phyloP scores from a whole-genome alignment of 352 stramenopile species.

The Globisporangium cederbergense region DNA sequence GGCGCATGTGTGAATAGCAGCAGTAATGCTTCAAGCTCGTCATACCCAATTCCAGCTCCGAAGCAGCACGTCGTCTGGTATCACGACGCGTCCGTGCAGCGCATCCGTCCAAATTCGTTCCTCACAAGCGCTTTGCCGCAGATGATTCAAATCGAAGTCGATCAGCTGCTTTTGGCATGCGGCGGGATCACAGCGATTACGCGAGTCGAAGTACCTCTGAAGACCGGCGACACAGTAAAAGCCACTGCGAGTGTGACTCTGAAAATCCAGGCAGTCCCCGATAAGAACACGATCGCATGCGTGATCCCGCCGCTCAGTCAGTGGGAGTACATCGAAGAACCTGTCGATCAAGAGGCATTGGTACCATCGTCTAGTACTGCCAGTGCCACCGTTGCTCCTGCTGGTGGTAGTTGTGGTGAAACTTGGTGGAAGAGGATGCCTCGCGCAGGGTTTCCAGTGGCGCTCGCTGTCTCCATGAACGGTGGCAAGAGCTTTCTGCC shows the following conservation, averaged over 20 bases:
- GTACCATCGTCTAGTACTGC: neutral
- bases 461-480: conserved; percentile 54
- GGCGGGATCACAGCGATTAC: conserved; percentile 14
- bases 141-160: conserved; percentile 35
- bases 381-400: neutral
- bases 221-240: conserved; percentile 7
- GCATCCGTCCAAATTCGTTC: conserved; percentile 55
- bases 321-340: conserved; percentile 29
- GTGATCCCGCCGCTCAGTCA: conserved; percentile 33
- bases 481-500: conserved; percentile 30
- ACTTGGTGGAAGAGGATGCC: conserved; percentile 36
- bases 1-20: neutral
- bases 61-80: conserved; percentile 39
- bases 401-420: neutral
- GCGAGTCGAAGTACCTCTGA: conserved; percentile 7
- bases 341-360: conserved; percentile 7
- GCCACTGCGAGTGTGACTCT: conserved; percentile 22
- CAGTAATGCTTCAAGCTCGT: neutral
- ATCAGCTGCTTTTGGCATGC: conserved; percentile 23
- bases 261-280: conserved; percentile 22
- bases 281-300: conserved; percentile 27
- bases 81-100: conserved; percentile 37
- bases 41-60: neutral
- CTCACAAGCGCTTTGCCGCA: conserved; percentile 31
- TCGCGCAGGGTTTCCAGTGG: conserved; percentile 27